Base-by-base conservation (phyloP, 2,329 filamentous ascomycete species). In the Ploettnerulaceae sp. region DNA sequence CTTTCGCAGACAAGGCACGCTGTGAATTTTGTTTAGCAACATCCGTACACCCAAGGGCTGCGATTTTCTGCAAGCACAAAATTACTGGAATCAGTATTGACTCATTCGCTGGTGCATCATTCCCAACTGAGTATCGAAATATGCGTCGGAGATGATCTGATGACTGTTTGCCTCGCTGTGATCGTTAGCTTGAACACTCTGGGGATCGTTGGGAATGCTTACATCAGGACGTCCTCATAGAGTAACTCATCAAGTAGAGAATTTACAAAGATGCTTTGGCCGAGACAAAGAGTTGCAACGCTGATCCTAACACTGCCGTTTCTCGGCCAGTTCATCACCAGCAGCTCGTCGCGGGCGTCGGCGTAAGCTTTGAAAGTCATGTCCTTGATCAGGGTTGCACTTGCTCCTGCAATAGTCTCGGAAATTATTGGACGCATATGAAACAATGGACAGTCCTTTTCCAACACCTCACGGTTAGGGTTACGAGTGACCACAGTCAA, bases 401-500 rank as follows among this genome's bases (percentile, higher is more conserved):
- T n/a, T n/a, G n/a, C n/a, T n/a, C n/a, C n/a, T n/a, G n/a, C n/a
- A n/a, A n/a, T n/a, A n/a, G n/a, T n/a, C n/a, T n/a, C n/a, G n/a
- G n/a, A n/a, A n/a, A n/a, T n/a, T n/a, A n/a, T n/a, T n/a, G n/a
- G n/a, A n/a, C n/a, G n/a, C n/a, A n/a, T n/a, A n/a, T n/a, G n/a
- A n/a, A n/a, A n/a, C n/a, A n/a, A n/a, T n/a, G n/a, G n/a, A n/a
- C n/a, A n/a, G n/a, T n/a, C n/a, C n/a, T n/a, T n/a, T n/a, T n/a
- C n/a, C n/a, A n/a, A n/a, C n/a, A n/a, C n/a, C n/a, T n/a, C n/a
- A n/a, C 25, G 28, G 18, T 40, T 40, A 1, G 44, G 44, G 17
- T 47, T 47, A 2, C 36, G 35, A 21, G 41, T 28, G 7, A 36
- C 35, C 5, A 47, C 18, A 3, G 37, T 40, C 3, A 47, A 12